Percentiles rank a stretch among this genome's conserved stretches.
Conservation (phyloP, 1,284 basidiomycete species). For the Ganoderma meredithae region DNA sequence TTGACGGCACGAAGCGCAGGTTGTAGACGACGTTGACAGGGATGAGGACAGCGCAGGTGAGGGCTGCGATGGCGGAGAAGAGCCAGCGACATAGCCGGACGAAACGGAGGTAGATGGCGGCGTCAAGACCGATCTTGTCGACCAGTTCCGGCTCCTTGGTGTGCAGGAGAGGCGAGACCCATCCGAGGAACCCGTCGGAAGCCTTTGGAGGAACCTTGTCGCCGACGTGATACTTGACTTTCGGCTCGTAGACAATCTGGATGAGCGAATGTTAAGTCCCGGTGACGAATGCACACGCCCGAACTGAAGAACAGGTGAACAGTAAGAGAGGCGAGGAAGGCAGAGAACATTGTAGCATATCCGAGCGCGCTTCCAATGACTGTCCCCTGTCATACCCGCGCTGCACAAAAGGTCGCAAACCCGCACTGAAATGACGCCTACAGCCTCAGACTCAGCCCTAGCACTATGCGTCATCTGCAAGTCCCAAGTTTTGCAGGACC, state of each 20-base stretch:
- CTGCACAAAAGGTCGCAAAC: too few relatives aligned
- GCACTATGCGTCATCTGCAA: too few relatives aligned
- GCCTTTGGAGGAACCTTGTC: constrained; percentile 84
- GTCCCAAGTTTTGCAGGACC: too few relatives aligned
- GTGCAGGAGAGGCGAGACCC: constrained; percentile 87
- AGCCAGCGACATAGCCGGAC: constrained; percentile 86
- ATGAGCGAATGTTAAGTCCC: neutral
- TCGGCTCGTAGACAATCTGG: constrained; percentile 88
- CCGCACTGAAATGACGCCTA: too few relatives aligned
- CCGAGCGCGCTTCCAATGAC: too few relatives aligned
- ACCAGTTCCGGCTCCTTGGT: constrained; percentile 90
- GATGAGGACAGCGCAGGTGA: constrained; percentile 81
- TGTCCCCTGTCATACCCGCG: too few relatives aligned
- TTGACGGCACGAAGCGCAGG: constrained; percentile 59
- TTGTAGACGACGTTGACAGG: constrained; percentile 84
- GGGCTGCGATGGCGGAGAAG: constrained; percentile 72
- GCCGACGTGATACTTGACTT: constrained; percentile 87
- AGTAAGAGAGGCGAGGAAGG: too few relatives aligned
- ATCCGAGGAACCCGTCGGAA: constrained; percentile 84
- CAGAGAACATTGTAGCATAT: too few relatives aligned
- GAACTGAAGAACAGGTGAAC: too few relatives aligned
- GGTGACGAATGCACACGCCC: too few relatives aligned
- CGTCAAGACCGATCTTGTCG: constrained; percentile 93
- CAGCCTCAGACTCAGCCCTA: too few relatives aligned
- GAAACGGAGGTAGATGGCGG: constrained; percentile 92